A percentile compares a stretch with the other conserved stretches of the same genome.
These are phyloP conservation scores for Ogataea corticis DNA, from an alignment of 805 yeast genomes.

Conservation along the genomic window DNA sequence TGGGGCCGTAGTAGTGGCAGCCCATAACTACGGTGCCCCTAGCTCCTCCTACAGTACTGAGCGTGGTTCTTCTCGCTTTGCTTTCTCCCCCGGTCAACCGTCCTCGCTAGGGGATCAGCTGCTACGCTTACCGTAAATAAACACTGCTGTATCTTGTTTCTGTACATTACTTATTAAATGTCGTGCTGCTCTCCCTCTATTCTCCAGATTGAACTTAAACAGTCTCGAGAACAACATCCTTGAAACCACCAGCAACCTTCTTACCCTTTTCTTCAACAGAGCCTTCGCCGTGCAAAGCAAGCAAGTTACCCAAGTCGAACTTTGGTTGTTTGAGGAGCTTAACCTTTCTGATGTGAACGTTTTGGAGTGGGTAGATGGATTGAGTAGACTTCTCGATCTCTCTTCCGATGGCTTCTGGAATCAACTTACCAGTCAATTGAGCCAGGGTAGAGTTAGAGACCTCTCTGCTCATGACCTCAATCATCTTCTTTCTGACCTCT, in stretches of 20 bases:
- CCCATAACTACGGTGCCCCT: too few species aligned
- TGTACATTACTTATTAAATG: constrained; percentile 7
- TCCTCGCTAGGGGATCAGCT: too few species aligned
- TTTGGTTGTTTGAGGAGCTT: constrained; percentile 98
- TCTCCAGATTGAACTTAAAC: constrained; percentile 54
- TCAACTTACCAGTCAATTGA: constrained; percentile 95
- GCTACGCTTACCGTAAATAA: neutral
- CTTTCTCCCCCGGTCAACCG: too few species aligned
- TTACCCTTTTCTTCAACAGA: constrained; percentile 95
- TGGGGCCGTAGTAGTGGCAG: too few species aligned
- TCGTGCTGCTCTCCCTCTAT: neutral
- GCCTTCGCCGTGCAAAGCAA: constrained; percentile 97
- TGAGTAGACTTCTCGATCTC: constrained; percentile 96
- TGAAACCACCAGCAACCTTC: constrained; percentile 93
- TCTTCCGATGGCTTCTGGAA: constrained; percentile 98
- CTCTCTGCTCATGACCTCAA: constrained; percentile 95
- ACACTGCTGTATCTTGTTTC: constrained; percentile 3
- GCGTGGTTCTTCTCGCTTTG: too few species aligned
- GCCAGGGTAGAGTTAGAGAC: constrained; percentile 92
- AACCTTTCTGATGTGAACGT: constrained; percentile 98
- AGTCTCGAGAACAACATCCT: constrained; percentile 97
- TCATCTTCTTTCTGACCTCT: constrained; percentile 95
- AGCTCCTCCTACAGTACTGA: too few species aligned
- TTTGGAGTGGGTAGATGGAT: constrained; percentile 95
- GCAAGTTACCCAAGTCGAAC: constrained; percentile 94